phyloP scores from a whole-genome alignment of 2,329 filamentous ascomycete species.

The Phialophora macrospora region DNA sequence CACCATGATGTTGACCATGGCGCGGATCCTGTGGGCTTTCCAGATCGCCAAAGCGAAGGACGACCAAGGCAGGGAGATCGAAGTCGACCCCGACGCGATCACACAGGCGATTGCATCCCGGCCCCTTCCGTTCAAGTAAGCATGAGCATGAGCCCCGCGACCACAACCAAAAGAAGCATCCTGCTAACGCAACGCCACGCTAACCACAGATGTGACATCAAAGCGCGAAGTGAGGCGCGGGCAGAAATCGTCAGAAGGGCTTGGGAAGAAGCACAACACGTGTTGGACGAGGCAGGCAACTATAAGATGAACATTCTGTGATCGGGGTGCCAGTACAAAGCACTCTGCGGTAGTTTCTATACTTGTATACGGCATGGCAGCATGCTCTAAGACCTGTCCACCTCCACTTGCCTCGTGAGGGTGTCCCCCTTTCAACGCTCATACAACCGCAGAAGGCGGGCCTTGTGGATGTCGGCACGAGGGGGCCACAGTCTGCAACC shows the following conservation, averaged over 20 bases:
- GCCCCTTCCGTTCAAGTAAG: constrained; percentile 17
- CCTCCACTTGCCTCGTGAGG: too few species aligned
- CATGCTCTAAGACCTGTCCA: not conserved
- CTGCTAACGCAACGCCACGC: not conserved
- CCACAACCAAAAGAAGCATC: not conserved
- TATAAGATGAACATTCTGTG: constrained; percentile 4
- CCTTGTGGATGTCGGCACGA: too few species aligned
- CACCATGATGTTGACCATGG: constrained; percentile 55
- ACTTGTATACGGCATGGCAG: too few species aligned
- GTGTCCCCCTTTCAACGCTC: too few species aligned
- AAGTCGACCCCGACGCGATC: constrained; percentile 48
- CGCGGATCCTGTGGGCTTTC: constrained; percentile 59
- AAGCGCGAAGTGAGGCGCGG: constrained; percentile 6
- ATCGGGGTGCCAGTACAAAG: too few species aligned
- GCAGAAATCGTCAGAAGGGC: constrained; percentile 10
- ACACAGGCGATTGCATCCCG: constrained; percentile 49
- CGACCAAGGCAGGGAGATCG: constrained; percentile 42
- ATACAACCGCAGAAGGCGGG: too few species aligned
- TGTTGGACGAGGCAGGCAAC: constrained; percentile 12
- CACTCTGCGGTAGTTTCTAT: too few species aligned
- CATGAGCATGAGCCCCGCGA: not conserved
- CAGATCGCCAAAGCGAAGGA: constrained; percentile 26
- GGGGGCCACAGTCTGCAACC: too few species aligned
- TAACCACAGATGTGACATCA: constrained; percentile 12
- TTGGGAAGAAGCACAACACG: constrained; percentile 14